phyloP scores from a whole-genome alignment of 305 asterid species.

The Fraxinus baroniana region DNA sequence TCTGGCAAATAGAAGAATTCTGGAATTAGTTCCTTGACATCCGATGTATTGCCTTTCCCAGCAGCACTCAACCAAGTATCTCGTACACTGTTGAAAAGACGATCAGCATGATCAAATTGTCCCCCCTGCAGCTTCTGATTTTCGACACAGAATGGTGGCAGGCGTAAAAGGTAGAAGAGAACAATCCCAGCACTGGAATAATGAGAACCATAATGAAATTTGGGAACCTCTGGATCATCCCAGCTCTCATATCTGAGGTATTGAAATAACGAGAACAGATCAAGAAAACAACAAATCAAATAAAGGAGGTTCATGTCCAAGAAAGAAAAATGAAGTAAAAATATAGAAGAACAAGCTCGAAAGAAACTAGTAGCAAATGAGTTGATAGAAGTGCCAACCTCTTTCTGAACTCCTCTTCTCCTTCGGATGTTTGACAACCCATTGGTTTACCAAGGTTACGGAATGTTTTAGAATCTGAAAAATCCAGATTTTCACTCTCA shows the following conservation, averaged over 20 bases:
- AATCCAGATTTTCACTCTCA: conserved; percentile 85
- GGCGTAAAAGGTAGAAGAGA: conserved; percentile 91
- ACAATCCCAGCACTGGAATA: conserved; percentile 99
- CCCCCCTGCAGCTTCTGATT: conserved; percentile 99
- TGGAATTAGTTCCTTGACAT: conserved; percentile 97
- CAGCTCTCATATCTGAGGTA: conserved; percentile 85
- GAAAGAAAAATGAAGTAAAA: not conserved
- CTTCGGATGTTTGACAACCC: conserved; percentile 97
- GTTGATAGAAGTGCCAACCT: conserved; percentile 51
- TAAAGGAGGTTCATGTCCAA: not conserved
- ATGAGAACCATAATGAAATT: conserved; percentile 99
- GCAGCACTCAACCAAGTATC: conserved; percentile 99
- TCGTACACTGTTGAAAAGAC: conserved; percentile 86
- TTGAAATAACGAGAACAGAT: conserved; percentile 9
- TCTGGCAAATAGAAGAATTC: conserved; percentile 98
- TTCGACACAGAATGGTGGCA: conserved; percentile 92
- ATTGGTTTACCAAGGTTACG: conserved; percentile 92
- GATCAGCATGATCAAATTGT: conserved; percentile 99
- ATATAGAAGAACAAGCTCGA: conserved; percentile 9
- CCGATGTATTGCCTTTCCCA: conserved; percentile 97
- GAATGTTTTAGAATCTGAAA: conserved; percentile 82
- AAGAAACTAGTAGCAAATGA: not conserved
- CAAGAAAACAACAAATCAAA: conserved; percentile 21
- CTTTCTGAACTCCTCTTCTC: conserved; percentile 95
- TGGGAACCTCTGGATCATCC: conserved; percentile 99